Evolutionary conservation across 2,329 filamentous ascomycete genomes (phyloP).

Genomic region (Penicillium sp.): DNA sequence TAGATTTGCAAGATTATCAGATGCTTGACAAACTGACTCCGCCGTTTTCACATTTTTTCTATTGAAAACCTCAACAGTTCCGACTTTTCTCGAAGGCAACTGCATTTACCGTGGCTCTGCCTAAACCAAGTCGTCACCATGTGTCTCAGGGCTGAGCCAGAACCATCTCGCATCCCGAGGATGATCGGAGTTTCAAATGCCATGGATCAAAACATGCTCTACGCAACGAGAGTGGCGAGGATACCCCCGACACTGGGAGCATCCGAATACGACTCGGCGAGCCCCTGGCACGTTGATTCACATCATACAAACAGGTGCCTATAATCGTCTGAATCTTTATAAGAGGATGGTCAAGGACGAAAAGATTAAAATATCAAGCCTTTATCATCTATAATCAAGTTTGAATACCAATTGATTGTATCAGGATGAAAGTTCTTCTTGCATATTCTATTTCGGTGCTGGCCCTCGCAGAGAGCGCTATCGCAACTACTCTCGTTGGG

Average conservation of each 20-base stretch:
- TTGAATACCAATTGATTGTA: too few relatives aligned
- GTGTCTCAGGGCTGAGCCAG: neutral
- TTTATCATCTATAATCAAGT: neutral
- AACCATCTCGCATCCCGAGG: neutral
- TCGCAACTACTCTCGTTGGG: constrained; percentile 3
- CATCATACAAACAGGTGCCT: neutral
- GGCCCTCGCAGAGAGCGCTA: constrained; percentile 6
- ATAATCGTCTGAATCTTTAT: neutral
- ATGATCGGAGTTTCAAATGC: neutral
- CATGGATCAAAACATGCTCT: neutral
- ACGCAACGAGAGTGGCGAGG: neutral
- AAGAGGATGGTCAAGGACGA: neutral
- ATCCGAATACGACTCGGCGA: neutral
- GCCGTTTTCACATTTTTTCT: neutral
- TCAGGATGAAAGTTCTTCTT: constrained; percentile 41
- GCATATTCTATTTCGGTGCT: constrained; percentile 8
- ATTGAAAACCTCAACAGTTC: neutral
- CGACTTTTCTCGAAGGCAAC: constrained; percentile 1
- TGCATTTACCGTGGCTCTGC: neutral
- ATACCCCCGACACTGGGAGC: neutral
- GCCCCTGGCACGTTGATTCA: neutral
- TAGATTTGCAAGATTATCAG: neutral
- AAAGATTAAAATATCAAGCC: neutral
- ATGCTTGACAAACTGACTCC: neutral
- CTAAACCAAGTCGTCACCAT: neutral